A percentile compares a stretch with the other conserved stretches of the same genome.
phyloP scores from a whole-genome alignment of 2,329 filamentous ascomycete species.

The Aspergillus viridinutans region DNA sequence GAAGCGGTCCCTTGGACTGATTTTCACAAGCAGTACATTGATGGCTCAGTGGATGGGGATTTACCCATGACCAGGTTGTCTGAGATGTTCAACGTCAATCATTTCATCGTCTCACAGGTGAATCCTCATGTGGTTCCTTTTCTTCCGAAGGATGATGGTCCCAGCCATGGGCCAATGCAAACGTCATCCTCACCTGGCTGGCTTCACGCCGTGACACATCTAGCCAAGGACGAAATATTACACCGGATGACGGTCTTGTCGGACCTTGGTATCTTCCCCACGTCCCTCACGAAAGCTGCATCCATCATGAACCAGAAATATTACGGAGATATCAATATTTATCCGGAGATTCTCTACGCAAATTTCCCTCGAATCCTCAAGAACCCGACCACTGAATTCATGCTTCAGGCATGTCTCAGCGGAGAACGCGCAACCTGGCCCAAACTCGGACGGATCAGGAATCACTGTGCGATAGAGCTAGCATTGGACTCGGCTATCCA shows the following conservation, averaged over 20 bases:
- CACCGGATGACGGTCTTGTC: conserved; percentile 76
- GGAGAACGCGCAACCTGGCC: conserved; percentile 92
- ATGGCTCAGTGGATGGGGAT: conserved; percentile 92
- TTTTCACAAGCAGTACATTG: conserved; percentile 80
- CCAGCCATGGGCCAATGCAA: conserved; percentile 26
- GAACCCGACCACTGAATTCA: conserved; percentile 83
- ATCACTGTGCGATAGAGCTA: conserved; percentile 83
- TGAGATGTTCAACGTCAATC: conserved; percentile 97
- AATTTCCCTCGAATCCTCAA: conserved; percentile 73
- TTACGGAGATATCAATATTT: conserved; percentile 90
- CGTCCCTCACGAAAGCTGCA: conserved; percentile 69
- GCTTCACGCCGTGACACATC: conserved; percentile 62
- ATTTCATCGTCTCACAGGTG: conserved; percentile 95
- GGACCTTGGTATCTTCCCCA: conserved; percentile 76
- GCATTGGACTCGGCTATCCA: conserved; percentile 54
- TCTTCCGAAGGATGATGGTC: conserved; percentile 65
- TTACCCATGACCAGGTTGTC: conserved; percentile 83
- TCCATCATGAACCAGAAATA: conserved; percentile 88
- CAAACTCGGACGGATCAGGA: conserved; percentile 76
- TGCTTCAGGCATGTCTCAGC: conserved; percentile 69
- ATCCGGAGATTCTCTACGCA: conserved; percentile 70
- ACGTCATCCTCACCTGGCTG: conserved; percentile 44
- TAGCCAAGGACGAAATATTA: conserved; percentile 75
- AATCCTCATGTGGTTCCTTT: conserved; percentile 93
- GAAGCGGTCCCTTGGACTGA: conserved; percentile 79